Evolutionary conservation across 257 asterid genomes (phyloP), one percentile per base, ranked within the genome.

Genomic region (Dorcoceras hygrometricum): DNA sequence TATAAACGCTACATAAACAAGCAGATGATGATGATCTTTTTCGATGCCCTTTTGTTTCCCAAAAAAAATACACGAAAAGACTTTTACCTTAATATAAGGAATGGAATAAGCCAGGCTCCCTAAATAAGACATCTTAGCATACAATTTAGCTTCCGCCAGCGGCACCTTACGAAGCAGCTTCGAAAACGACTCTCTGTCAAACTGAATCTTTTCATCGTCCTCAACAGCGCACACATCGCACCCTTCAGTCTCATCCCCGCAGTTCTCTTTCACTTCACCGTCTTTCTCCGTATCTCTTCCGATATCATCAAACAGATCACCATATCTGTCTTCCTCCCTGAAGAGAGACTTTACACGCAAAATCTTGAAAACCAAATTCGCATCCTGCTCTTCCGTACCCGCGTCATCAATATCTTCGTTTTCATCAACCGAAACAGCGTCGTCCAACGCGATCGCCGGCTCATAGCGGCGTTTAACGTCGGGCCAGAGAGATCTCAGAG

Each of bases 41-140:
- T 22, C 20, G 2, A 46, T 1, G 53, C 20, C 53, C 53, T 46
- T 5, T 0, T 16, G 53, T 43, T 43, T 4, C 19, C 19, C 19
- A 2, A 0, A 39, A 6, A 3, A 14, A 14, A 46, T 8, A 0
- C 50, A 57, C 2, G 27, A 7, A 53, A 25, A 60, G 20, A 28
- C 3, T 2, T 57, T 19, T 64, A 94, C 99, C 99, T 91, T 89
- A 74, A 94, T 94, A 57, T 79, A 84, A 19, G 99, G 78, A 0
- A 94, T 84, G 14, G 87, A 75, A 79, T 94, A 94, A 75, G 99
- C 96, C 83, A 90, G 77, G 67, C 75, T 82, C 57, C 99, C 98
- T 80, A 94, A 79, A 79, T 82, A 83, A 59, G 96, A 86, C 93
- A 94, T 72, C 67, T 73, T 76, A 56, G 96, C 87, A 80, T 86